A percentile compares a stretch with the other conserved stretches of the same genome.
phyloP scores from a whole-genome alignment of 768 basidiomycete genomes.

The Amanita rimosa region DNA sequence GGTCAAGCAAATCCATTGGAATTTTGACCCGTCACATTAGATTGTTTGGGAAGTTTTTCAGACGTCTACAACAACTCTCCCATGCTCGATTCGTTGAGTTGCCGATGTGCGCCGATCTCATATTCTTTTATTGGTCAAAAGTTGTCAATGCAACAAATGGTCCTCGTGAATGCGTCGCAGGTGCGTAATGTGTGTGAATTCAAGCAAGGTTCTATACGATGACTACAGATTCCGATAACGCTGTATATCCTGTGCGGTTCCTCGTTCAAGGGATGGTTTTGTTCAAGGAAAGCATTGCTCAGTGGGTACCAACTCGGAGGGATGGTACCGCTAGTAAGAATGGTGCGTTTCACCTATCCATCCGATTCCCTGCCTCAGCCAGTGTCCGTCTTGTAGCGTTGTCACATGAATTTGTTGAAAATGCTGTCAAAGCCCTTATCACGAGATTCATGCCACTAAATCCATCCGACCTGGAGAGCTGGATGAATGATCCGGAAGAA shows the following conservation, averaged over 20 bases:
- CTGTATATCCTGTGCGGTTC: conserved; percentile 66
- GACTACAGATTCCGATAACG: conserved; percentile 44
- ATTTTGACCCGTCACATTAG: conserved; percentile 58
- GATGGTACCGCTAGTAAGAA: conserved; percentile 49
- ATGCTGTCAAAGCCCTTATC: conserved; percentile 66
- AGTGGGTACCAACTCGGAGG: conserved; percentile 60
- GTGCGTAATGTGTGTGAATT: conserved; percentile 21
- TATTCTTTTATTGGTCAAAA: conserved; percentile 76
- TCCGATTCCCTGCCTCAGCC: background rate
- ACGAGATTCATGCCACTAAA: conserved; percentile 80
- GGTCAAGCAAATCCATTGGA: conserved; percentile 33
- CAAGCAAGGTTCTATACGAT: background rate
- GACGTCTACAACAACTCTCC: conserved; percentile 57
- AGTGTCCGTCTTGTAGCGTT: conserved; percentile 30
- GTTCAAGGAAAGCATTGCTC: conserved; percentile 72
- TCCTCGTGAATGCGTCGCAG: conserved; percentile 41
- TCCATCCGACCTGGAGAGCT: conserved; percentile 67
- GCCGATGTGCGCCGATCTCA: conserved; percentile 51
- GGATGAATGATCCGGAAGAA: conserved; percentile 87
- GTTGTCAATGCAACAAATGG: conserved; percentile 60
- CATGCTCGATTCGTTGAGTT: conserved; percentile 47
- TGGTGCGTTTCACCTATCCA: conserved; percentile 24
- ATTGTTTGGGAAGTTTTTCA: conserved; percentile 72
- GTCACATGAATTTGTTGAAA: conserved; percentile 59
- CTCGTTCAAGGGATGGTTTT: conserved; percentile 79